Evolutionary conservation across 169 alveolate species (phyloP).

Genomic region (Hammondia hammondi): DNA sequence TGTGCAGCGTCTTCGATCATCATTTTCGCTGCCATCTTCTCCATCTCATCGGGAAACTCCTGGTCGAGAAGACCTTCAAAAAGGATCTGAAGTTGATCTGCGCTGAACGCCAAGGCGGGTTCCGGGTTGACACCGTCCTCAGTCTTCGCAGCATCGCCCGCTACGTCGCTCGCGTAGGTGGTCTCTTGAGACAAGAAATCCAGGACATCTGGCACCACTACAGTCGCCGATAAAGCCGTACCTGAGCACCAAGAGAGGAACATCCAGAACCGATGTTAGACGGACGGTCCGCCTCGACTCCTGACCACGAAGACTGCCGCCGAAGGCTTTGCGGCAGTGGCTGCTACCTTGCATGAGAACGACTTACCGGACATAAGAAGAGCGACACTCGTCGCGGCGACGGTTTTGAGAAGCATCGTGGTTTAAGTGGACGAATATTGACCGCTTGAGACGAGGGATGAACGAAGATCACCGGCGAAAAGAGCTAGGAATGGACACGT

Average conservation of each 20-base stretch:
- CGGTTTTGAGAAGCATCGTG: not conserved
- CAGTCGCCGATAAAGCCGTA: not conserved
- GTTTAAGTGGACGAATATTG: too few species aligned
- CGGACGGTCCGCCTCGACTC: too few species aligned
- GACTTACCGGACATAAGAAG: not conserved
- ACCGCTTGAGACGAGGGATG: too few species aligned
- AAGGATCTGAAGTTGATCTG: not conserved
- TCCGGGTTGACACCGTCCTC: not conserved
- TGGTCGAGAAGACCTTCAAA: not conserved
- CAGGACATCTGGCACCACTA: not conserved
- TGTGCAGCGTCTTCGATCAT: slow-evolving; percentile 8
- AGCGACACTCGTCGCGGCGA: not conserved
- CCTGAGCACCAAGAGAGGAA: not conserved
- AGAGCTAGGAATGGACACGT: too few species aligned
- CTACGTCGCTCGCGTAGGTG: not conserved
- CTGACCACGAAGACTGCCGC: too few species aligned
- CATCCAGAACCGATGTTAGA: too few species aligned
- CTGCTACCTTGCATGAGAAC: not conserved
- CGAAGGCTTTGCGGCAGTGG: too few species aligned
- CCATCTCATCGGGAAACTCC: slow-evolving; percentile 7
- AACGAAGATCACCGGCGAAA: too few species aligned
- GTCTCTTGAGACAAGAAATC: not conserved
- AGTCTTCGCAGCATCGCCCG: not conserved
- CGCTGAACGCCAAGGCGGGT: not conserved
- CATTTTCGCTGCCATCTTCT: not conserved